Evolutionary conservation across 1,139 yeast species (phyloP).

Genomic region (Debaryomyces nepalensis): DNA sequence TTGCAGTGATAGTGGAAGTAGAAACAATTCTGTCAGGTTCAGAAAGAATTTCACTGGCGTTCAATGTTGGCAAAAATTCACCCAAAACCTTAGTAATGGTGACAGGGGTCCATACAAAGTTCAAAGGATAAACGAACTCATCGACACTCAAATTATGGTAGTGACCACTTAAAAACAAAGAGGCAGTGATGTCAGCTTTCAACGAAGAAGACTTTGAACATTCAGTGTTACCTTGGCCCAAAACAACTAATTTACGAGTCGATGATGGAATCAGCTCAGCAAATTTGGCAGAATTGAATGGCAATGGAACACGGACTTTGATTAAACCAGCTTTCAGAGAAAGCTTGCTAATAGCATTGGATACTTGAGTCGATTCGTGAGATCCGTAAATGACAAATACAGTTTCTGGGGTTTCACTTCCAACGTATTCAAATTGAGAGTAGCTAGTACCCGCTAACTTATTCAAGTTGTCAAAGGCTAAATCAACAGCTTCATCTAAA

Average conservation of each 20-base stretch:
- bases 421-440: slow-evolving; percentile 73
- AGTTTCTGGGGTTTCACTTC: slow-evolving; percentile 61
- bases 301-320: slow-evolving; percentile 76
- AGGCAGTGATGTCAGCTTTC: slow-evolving; percentile 74
- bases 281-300: slow-evolving; percentile 70
- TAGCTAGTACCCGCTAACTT: slow-evolving; percentile 60
- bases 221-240: slow-evolving; percentile 55
- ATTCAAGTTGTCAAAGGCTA: slow-evolving; percentile 58
- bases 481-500: slow-evolving; percentile 42
- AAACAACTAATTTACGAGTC: slow-evolving; percentile 63
- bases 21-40: slow-evolving; percentile 13
- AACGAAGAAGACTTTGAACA: slow-evolving; percentile 46
- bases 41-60: slow-evolving; percentile 26
- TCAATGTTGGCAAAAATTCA: slow-evolving; percentile 45
- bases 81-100: slow-evolving; percentile 54
- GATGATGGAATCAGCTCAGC: slow-evolving; percentile 60
- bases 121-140: slow-evolving; percentile 56
- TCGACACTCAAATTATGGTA: slow-evolving; percentile 46
- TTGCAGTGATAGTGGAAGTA: slow-evolving; percentile 38
- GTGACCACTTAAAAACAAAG: slow-evolving; percentile 61
- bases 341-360: slow-evolving; percentile 45
- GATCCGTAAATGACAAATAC: slow-evolving; percentile 83
- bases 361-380: slow-evolving; percentile 60
- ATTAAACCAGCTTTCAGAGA: slow-evolving; percentile 61
- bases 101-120: slow-evolving; percentile 61